Evolutionary conservation across 2,329 filamentous ascomycete genomes (phyloP).

Genomic region (Pestalotiopsis sp.): DNA sequence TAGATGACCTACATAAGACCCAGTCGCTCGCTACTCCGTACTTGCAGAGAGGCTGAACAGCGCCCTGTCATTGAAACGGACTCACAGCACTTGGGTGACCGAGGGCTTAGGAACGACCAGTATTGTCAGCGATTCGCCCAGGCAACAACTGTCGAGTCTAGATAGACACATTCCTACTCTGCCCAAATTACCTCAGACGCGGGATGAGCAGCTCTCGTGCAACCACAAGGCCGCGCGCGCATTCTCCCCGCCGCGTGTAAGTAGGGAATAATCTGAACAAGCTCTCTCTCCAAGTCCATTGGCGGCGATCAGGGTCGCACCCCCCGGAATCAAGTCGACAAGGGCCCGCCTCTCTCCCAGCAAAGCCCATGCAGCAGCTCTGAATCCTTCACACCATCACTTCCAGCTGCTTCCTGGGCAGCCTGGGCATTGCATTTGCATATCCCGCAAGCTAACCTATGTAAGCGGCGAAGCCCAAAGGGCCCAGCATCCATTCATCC

Average conservation of each 20-base stretch:
- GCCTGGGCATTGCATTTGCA: neutral
- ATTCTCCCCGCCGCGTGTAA: neutral
- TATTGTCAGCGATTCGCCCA: neutral
- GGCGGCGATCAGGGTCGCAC: constrained; percentile 1
- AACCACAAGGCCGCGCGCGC: neutral
- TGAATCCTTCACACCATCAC: neutral
- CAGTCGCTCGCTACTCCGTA: neutral
- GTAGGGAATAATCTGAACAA: neutral
- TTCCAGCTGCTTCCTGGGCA: too few relatives aligned
- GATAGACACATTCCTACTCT: neutral
- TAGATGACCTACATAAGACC: neutral
- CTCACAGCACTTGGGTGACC: neutral
- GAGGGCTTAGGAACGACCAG: neutral
- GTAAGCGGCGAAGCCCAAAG: neutral
- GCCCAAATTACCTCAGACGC: too few relatives aligned
- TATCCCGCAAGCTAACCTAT: neutral
- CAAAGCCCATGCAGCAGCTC: neutral
- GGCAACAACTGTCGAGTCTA: neutral
- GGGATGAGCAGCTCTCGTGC: neutral
- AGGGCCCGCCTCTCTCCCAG: neutral
- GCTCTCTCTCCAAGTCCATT: neutral
- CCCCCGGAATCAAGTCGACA: neutral
- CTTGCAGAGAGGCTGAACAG: constrained; percentile 13
- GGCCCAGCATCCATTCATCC: neutral
- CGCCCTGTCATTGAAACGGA: neutral